Percentiles rank a stretch among this genome's conserved stretches.
Evolutionary conservation across 352 stramenopile genomes (phyloP).

Genomic region (Elongisporangium undulatum): DNA sequence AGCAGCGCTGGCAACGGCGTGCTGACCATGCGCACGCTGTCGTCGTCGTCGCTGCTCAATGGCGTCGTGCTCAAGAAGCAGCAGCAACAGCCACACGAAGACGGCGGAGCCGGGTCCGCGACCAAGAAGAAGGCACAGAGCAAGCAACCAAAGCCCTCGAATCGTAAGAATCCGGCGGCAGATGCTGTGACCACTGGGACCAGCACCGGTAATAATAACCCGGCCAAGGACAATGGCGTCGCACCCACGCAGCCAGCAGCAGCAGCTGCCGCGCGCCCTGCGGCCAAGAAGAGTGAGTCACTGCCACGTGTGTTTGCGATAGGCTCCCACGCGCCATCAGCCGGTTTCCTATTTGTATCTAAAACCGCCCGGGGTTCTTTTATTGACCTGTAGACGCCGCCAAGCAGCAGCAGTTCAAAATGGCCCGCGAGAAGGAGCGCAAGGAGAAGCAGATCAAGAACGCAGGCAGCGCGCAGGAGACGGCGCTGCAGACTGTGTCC

Average conservation of each 20-base stretch:
- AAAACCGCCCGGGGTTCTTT: neutral
- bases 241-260: neutral
- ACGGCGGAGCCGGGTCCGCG: neutral
- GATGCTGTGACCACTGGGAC: neutral
- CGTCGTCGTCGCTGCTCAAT: neutral
- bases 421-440: slow-evolving; percentile 29
- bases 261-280: neutral
- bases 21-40: neutral
- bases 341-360: neutral
- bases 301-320: neutral
- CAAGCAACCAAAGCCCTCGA: neutral
- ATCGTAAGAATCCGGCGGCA: neutral
- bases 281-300: slow-evolving; percentile 6
- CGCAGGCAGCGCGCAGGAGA: neutral
- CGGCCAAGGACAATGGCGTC: neutral
- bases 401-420: slow-evolving; percentile 22
- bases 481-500: slow-evolving; percentile 3
- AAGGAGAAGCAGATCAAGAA: slow-evolving; percentile 23
- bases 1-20: neutral
- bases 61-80: neutral
- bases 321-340: slow-evolving; percentile 2
- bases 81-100: neutral
- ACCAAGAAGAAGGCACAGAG: neutral
- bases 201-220: neutral
- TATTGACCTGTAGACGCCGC: slow-evolving; percentile 3